Conservation (phyloP, 2,329 filamentous ascomycete species). For the Tolypocladium ovalisporum region DNA sequence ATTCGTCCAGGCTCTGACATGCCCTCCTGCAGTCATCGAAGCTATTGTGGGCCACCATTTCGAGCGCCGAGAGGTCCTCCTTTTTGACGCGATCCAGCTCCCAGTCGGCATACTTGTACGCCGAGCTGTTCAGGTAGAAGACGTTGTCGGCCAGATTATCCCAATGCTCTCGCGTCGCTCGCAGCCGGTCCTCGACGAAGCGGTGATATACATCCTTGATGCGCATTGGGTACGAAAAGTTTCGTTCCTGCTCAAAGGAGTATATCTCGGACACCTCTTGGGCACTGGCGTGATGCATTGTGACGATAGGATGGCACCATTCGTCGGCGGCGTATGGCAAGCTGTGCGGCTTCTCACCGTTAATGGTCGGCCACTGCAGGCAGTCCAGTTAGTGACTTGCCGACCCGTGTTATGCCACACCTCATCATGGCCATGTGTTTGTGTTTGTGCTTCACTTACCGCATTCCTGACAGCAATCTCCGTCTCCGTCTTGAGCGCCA, state of each 20-base stretch:
- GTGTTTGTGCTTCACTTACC: conserved; percentile 18
- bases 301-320: conserved; percentile 45
- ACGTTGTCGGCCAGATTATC: conserved; percentile 39
- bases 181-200: conserved; percentile 31
- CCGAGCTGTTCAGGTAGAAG: conserved; percentile 25
- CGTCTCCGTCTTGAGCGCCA: conserved; percentile 33
- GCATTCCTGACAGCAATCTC: conserved; percentile 27
- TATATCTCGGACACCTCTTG: conserved; percentile 39
- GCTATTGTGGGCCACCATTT: conserved; percentile 29
- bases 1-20: conserved; percentile 26
- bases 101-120: conserved; percentile 18
- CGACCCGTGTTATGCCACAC: neutral
- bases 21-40: conserved; percentile 31
- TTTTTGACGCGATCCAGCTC: conserved; percentile 20
- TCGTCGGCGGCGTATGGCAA: conserved; percentile 33
- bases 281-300: conserved; percentile 43
- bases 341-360: conserved; percentile 42
- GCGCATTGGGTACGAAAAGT: conserved; percentile 21
- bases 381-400: conserved; percentile 2
- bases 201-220: conserved; percentile 37
- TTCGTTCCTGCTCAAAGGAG: conserved; percentile 36
- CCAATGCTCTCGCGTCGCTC: conserved; percentile 33
- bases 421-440: neutral
- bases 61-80: conserved; percentile 19
- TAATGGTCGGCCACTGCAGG: conserved; percentile 38